phyloP scores from a whole-genome alignment of 805 yeast genomes.

The Kockiozyma suomiensis region DNA sequence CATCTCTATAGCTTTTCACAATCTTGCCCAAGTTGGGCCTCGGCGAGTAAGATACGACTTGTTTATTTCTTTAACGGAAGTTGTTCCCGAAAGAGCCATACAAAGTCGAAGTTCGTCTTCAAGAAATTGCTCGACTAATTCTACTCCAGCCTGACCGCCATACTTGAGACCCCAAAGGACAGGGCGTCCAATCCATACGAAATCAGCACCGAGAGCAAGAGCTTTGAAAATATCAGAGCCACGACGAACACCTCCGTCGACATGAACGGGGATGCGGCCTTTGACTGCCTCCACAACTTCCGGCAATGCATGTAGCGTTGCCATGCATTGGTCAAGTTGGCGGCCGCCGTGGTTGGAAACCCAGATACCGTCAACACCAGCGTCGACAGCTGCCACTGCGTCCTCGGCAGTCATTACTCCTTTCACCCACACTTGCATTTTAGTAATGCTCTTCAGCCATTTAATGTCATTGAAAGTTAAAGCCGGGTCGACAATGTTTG shows the following conservation, averaged over 20 bases:
- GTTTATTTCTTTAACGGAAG: constrained; percentile 13
- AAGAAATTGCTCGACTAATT: constrained; percentile 36
- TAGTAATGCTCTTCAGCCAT: constrained; percentile 42
- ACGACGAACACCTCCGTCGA: constrained; percentile 72
- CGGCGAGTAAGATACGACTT: constrained; percentile 12
- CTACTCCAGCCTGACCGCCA: constrained; percentile 70
- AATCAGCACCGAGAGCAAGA: constrained; percentile 68
- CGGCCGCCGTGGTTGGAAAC: constrained; percentile 78
- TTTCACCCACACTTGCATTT: constrained; percentile 56
- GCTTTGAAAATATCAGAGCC: constrained; percentile 71
- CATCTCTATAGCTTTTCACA: background rate
- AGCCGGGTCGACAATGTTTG: constrained; percentile 32
- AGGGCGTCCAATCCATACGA: constrained; percentile 67
- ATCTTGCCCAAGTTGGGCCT: constrained; percentile 9
- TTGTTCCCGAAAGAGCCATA: constrained; percentile 34
- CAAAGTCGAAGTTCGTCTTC: constrained; percentile 33
- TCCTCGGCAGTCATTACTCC: constrained; percentile 73
- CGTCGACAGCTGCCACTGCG: constrained; percentile 57
- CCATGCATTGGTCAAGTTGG: constrained; percentile 63
- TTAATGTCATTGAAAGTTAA: constrained; percentile 37
- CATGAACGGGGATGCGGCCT: constrained; percentile 57
- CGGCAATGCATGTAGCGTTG: constrained; percentile 67
- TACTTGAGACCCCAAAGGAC: constrained; percentile 66
- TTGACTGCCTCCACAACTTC: constrained; percentile 49
- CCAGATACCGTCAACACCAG: constrained; percentile 64